Conservation (phyloP, 2,329 filamentous ascomycete genomes). For the Fusarium lyarnte region DNA sequence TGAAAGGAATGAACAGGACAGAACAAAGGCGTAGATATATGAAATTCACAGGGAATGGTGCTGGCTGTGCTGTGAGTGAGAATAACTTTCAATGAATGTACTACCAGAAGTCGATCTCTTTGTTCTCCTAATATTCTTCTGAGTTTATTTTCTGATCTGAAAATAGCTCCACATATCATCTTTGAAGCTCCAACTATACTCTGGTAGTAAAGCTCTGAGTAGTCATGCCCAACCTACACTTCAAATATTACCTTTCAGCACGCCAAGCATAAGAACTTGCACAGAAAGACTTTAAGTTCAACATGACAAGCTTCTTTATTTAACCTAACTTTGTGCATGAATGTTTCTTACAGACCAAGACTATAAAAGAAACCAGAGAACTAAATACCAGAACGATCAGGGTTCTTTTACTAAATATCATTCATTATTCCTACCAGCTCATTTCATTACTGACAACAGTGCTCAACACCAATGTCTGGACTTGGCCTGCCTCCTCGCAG, state of each 20-base stretch:
- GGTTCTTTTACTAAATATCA: too few relatives aligned
- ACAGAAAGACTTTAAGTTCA: fast-evolving
- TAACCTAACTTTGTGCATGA: neutral
- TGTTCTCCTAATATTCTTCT: too few relatives aligned
- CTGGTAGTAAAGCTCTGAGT: fast-evolving
- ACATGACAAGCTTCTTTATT: fast-evolving
- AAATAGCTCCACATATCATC: too few relatives aligned
- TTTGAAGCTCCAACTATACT: fast-evolving
- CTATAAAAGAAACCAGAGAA: neutral
- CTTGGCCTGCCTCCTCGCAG: fast-evolving
- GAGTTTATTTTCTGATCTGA: too few relatives aligned
- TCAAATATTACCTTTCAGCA: fast-evolving
- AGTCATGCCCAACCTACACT: neutral
- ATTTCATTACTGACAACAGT: too few relatives aligned
- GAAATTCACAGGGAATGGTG: too few relatives aligned
- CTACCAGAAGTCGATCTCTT: too few relatives aligned
- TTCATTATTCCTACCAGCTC: too few relatives aligned
- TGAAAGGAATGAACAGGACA: too few relatives aligned
- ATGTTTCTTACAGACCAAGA: fast-evolving
- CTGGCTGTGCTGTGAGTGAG: too few relatives aligned
- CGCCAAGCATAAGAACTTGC: fast-evolving
- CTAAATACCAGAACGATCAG: fast-evolving
- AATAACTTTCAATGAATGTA: neutral
- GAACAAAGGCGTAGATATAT: too few relatives aligned
- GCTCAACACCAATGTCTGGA: neutral